Conservation (phyloP, 2,329 filamentous ascomycete genomes). For the Apiospora marii region DNA sequence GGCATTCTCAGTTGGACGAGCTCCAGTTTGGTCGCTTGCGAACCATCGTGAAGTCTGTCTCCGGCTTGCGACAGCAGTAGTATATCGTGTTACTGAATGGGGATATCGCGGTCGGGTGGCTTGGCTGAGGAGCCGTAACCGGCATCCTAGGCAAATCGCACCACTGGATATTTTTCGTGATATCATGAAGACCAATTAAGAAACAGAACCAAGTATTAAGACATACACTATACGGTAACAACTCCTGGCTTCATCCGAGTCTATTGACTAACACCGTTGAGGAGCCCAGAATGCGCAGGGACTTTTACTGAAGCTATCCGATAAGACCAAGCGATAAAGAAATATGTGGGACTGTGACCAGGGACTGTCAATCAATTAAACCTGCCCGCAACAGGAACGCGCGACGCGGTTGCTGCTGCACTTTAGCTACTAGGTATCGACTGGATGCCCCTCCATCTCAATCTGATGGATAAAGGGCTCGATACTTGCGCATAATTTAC, state of each 20-base stretch:
- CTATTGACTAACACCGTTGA: background rate
- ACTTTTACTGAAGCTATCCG: constrained; percentile 9
- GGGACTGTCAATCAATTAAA: background rate
- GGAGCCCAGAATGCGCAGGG: background rate
- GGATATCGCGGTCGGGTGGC: constrained; percentile 28
- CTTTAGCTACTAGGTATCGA: background rate
- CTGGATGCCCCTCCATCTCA: constrained; percentile 2
- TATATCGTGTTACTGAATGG: constrained; percentile 25
- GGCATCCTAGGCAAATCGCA: constrained; percentile 51
- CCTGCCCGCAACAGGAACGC: background rate
- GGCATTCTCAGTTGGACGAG: constrained; percentile 5
- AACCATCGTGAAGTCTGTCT: constrained; percentile 25
- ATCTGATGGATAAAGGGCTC: background rate
- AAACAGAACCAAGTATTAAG: background rate
- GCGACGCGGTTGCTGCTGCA: background rate
- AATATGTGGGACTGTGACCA: background rate
- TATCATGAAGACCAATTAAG: constrained; percentile 42
- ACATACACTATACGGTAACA: background rate
- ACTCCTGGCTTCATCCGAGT: background rate
- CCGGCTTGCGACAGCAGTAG: constrained; percentile 14
- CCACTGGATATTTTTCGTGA: constrained; percentile 41
- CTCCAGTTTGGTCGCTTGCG: constrained; percentile 22
- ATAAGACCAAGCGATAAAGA: background rate
- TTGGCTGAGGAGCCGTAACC: constrained; percentile 43
- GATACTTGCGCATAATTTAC: constrained; percentile 6